These are phyloP conservation scores for Talaromyces sp. DNA, from an alignment of 2,329 filamentous ascomycete species.

Conservation along the genomic window DNA sequence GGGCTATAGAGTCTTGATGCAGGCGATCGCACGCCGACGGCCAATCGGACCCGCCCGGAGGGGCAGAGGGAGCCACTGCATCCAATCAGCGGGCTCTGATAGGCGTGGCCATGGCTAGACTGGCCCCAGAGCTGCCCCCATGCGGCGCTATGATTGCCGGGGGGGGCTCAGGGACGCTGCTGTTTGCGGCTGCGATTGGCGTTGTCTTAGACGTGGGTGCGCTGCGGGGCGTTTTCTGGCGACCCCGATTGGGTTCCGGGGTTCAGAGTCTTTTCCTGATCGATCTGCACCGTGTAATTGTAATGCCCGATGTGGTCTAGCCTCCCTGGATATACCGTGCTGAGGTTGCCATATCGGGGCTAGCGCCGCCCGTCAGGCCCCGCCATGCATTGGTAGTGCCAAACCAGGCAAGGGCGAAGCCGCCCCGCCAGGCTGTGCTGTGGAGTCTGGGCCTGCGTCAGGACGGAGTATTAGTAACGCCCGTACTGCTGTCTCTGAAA, in stretches of 20 bases:
- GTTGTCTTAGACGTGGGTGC: neutral
- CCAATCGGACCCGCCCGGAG: neutral
- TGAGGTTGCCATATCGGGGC: neutral
- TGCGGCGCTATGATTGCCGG: neutral
- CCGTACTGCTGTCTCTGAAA: neutral
- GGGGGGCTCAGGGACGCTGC: neutral
- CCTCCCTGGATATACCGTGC: neutral
- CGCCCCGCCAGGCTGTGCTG: neutral
- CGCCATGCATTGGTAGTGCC: neutral
- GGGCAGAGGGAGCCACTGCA: neutral
- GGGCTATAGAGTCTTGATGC: neutral
- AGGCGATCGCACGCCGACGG: neutral
- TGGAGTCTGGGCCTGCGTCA: neutral
- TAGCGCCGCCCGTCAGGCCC: neutral
- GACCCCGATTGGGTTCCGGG: neutral
- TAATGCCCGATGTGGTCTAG: neutral
- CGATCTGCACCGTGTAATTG: neutral
- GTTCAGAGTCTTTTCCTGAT: neutral
- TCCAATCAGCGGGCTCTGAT: neutral
- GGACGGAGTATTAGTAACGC: too few relatives aligned
- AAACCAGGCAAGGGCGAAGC: neutral
- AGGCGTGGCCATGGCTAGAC: neutral
- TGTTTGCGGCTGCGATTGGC: constrained; percentile 10
- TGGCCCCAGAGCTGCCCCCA: neutral
- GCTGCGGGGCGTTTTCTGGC: neutral